A percentile compares a stretch with the other conserved stretches of the same genome.
Conservation (phyloP, 768 basidiomycete genomes). For the Psilocybe subaeruginosa region DNA sequence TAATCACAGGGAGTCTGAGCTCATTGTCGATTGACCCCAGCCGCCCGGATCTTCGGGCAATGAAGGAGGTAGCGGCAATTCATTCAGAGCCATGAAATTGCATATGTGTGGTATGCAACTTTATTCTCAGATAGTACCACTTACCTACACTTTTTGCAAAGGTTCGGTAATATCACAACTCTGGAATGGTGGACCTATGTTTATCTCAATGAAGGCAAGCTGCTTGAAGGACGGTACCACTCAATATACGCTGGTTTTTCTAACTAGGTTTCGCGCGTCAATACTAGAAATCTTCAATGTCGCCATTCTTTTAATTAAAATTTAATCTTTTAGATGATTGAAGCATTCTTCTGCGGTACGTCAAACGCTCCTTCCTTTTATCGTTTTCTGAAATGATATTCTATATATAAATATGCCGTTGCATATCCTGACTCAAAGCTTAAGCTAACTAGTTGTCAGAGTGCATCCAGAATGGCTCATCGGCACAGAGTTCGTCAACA, state of each 20-base stretch:
- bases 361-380: slow-evolving; percentile 9
- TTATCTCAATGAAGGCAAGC: slow-evolving; percentile 74
- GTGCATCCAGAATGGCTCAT: slow-evolving; percentile 88
- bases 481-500: slow-evolving; percentile 79
- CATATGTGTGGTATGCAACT: slow-evolving; percentile 64
- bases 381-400: neutral
- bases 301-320: neutral
- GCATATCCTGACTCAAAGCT: neutral
- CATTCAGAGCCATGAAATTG: slow-evolving; percentile 88
- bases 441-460: slow-evolving; percentile 3
- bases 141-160: too few relatives aligned
- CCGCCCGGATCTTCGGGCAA: slow-evolving; percentile 69
- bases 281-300: neutral
- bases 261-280: slow-evolving; percentile 64
- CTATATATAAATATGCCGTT: slow-evolving; percentile 34
- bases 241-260: too few relatives aligned
- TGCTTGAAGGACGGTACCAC: too few relatives aligned
- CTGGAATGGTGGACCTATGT: slow-evolving; percentile 94
- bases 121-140: too few relatives aligned
- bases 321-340: slow-evolving; percentile 65
- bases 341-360: slow-evolving; percentile 79
- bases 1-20: slow-evolving; percentile 87
- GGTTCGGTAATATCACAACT: slow-evolving; percentile 88
- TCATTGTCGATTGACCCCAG: slow-evolving; percentile 82
- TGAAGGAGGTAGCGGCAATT: slow-evolving; percentile 73